Evolutionary conservation across 2,329 filamentous ascomycete species (phyloP).

Genomic region (Penicillium sp.): DNA sequence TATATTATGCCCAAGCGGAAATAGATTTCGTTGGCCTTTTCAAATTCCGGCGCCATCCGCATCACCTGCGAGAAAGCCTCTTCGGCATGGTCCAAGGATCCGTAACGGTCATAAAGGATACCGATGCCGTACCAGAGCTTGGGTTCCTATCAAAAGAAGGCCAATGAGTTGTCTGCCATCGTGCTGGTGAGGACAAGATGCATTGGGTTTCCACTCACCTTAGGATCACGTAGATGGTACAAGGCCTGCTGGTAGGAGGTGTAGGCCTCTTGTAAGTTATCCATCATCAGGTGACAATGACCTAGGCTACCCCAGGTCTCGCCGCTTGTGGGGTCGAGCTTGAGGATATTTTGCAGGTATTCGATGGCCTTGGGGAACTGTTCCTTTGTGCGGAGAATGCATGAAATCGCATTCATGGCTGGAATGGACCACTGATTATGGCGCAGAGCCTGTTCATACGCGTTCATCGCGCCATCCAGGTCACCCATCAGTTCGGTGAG

Average conservation of each 20-base stretch:
- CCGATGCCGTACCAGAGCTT: constrained; percentile 99
- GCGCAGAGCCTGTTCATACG: constrained; percentile 82
- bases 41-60: constrained; percentile 95
- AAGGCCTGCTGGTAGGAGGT: constrained; percentile 93
- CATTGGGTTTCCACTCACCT: constrained; percentile 51
- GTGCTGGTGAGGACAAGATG: not conserved
- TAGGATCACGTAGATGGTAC: constrained; percentile 86
- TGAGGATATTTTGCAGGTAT: constrained; percentile 83
- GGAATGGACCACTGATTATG: constrained; percentile 83
- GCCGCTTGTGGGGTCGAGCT: constrained; percentile 81
- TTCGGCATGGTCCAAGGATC: constrained; percentile 92
- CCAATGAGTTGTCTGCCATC: not conserved
- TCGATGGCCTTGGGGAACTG: constrained; percentile 92
- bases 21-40: constrained; percentile 99
- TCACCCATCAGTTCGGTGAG: constrained; percentile 84
- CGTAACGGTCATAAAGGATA: constrained; percentile 93
- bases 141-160: constrained; percentile 60
- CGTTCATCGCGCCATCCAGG: constrained; percentile 78
- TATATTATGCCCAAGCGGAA: constrained; percentile 99
- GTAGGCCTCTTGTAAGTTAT: constrained; percentile 94
- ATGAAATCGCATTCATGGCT: constrained; percentile 90
- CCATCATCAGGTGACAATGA: constrained; percentile 99
- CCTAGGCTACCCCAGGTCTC: constrained; percentile 96
- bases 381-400: constrained; percentile 84
- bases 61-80: constrained; percentile 98